Evolutionary conservation across 768 basidiomycete genomes (phyloP).

Genomic region (Dentipellis fragilis): DNA sequence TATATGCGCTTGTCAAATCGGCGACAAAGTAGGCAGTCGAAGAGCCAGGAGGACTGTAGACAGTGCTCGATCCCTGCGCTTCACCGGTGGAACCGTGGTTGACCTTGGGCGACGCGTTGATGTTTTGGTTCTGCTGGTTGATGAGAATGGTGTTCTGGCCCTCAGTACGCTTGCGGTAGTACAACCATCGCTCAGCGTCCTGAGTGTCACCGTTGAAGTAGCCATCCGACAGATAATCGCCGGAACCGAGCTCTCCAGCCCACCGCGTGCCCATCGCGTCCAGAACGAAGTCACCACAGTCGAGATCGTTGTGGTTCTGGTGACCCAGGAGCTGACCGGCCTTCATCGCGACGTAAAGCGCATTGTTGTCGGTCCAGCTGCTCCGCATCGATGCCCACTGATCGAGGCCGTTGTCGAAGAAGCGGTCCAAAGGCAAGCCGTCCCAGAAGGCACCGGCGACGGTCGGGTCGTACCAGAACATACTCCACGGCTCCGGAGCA

Average conservation of each 20-base stretch:
- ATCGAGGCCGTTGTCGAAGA: constrained; percentile 62
- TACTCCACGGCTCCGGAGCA: constrained; percentile 41
- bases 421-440: constrained; percentile 67
- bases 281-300: constrained; percentile 89
- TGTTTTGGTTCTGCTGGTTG: constrained; percentile 69
- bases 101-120: constrained; percentile 49
- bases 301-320: constrained; percentile 93
- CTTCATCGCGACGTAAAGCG: constrained; percentile 83
- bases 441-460: constrained; percentile 90
- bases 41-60: constrained; percentile 43
- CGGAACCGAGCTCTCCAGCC: constrained; percentile 91
- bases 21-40: constrained; percentile 80
- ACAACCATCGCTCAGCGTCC: constrained; percentile 67
- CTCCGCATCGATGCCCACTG: constrained; percentile 91
- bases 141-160: constrained; percentile 94
- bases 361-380: constrained; percentile 83
- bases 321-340: constrained; percentile 72
- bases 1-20: constrained; percentile 72
- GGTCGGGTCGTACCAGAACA: constrained; percentile 89
- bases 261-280: constrained; percentile 91
- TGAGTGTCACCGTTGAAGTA: constrained; percentile 79
- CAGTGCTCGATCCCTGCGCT: constrained; percentile 78
- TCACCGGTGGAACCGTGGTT: constrained; percentile 44
- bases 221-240: constrained; percentile 61
- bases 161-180: constrained; percentile 94